Percentiles rank a stretch among this genome's conserved stretches.
Evolutionary conservation across 2,329 filamentous ascomycete species (phyloP).

Genomic region (Thielaviopsis ethacetica): DNA sequence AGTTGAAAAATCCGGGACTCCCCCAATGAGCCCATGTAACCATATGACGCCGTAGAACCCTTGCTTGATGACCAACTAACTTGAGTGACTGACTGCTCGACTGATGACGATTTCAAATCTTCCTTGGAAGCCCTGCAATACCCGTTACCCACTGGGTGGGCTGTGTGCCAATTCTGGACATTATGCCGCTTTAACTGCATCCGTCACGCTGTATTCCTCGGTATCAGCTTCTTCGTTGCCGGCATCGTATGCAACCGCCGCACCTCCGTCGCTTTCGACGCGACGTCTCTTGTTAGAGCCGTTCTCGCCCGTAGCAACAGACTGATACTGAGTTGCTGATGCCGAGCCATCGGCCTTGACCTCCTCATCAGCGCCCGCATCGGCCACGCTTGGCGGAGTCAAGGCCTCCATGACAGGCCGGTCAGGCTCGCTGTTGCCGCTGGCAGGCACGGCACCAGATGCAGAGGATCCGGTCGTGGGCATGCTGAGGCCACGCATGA

Average conservation of each 20-base stretch:
- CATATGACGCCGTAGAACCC: conserved; percentile 1
- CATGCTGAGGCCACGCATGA: conserved; percentile 66
- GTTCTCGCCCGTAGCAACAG: conserved; percentile 32
- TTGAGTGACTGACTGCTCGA: neutral
- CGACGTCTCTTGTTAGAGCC: conserved; percentile 41
- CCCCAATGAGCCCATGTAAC: neutral
- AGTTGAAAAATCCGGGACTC: neutral
- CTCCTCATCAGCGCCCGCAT: conserved; percentile 15
- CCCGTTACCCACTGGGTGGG: neutral
- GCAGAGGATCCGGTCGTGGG: conserved; percentile 26
- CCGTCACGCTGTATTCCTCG: neutral
- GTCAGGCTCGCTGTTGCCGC: conserved; percentile 35
- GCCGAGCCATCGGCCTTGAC: neutral
- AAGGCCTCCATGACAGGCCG: conserved; percentile 74
- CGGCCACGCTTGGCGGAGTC: conserved; percentile 57
- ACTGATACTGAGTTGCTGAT: conserved; percentile 29
- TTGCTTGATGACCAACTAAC: neutral
- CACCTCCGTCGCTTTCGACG: conserved; percentile 31
- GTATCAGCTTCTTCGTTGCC: neutral
- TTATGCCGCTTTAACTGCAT: neutral
- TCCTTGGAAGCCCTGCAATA: neutral
- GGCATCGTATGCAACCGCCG: neutral
- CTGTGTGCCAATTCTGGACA: neutral
- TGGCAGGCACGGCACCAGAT: neutral
- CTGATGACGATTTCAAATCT: neutral